phyloP scores from a whole-genome alignment of 2,329 filamentous ascomycete species.

The Xylaria sp. region DNA sequence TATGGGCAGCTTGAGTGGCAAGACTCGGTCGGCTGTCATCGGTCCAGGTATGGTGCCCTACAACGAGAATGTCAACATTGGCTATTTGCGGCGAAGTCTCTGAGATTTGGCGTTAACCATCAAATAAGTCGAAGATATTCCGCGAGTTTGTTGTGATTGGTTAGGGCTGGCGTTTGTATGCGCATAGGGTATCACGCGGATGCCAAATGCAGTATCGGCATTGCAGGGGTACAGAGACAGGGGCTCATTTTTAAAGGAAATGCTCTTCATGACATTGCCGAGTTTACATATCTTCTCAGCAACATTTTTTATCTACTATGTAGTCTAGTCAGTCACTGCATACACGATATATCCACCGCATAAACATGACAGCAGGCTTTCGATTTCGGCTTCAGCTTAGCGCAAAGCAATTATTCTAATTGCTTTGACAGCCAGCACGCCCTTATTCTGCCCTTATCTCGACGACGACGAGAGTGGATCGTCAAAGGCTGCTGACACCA shows the following conservation, averaged over 20 bases:
- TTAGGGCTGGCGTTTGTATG: too few relatives aligned
- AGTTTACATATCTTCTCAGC: not conserved
- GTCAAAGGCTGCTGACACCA: not conserved
- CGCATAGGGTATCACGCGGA: not conserved
- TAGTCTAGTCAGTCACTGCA: too few relatives aligned
- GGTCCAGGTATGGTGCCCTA: not conserved
- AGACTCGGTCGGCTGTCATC: not conserved
- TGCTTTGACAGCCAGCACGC: too few relatives aligned
- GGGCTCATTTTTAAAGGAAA: not conserved
- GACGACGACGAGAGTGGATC: not conserved
- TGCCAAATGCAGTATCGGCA: constrained; percentile 1
- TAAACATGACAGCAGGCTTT: not conserved
- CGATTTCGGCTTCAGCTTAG: constrained; percentile 16
- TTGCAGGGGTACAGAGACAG: not conserved
- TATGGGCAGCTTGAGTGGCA: too few relatives aligned
- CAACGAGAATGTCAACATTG: not conserved
- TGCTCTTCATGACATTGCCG: too few relatives aligned
- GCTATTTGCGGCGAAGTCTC: not conserved
- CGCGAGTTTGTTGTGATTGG: not conserved
- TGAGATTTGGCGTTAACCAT: not conserved
- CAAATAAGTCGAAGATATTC: not conserved
- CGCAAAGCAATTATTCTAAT: too few relatives aligned
- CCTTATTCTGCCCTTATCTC: not conserved
- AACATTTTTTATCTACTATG: not conserved
- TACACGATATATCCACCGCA: too few relatives aligned